phyloP scores from a whole-genome alignment of 306 rosid species.

The Dryas alaskensis region DNA sequence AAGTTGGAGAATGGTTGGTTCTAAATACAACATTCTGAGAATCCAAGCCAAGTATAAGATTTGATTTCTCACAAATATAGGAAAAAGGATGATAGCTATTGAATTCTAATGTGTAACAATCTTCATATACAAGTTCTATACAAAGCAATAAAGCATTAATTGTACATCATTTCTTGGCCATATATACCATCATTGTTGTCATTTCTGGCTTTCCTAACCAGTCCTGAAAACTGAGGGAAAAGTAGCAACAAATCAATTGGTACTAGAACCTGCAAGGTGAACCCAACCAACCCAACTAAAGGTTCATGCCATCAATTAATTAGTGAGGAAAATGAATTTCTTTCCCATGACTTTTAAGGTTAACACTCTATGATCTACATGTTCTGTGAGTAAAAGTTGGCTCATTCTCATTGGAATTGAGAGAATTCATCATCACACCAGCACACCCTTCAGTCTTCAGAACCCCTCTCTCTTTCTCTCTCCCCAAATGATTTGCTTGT shows the following conservation, averaged over 20 bases:
- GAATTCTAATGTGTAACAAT: neutral
- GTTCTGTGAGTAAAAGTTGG: slow-evolving; percentile 26
- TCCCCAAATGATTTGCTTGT: slow-evolving; percentile 26
- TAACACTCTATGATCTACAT: slow-evolving; percentile 41
- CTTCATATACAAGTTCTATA: too few relatives aligned
- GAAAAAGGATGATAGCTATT: neutral
- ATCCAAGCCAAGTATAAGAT: neutral
- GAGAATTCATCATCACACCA: slow-evolving; percentile 47
- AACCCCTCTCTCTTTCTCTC: slow-evolving; percentile 15
- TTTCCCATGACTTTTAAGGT: neutral
- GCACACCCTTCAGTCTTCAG: neutral
- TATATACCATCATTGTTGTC: slow-evolving; percentile 14
- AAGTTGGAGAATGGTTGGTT: neutral
- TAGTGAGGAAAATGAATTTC: slow-evolving; percentile 11
- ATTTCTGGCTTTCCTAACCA: slow-evolving; percentile 27
- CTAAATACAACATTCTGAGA: neutral
- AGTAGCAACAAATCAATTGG: slow-evolving; percentile 31
- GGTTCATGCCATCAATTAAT: slow-evolving; percentile 41
- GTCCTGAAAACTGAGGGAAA: slow-evolving; percentile 53
- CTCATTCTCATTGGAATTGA: slow-evolving; percentile 23
- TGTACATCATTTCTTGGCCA: neutral
- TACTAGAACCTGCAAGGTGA: slow-evolving; percentile 31
- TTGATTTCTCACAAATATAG: neutral
- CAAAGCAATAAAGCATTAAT: too few relatives aligned
- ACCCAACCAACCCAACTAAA: slow-evolving; percentile 24